A percentile compares a stretch with the other conserved stretches of the same genome.
Conservation (phyloP, 306 rosid species). For the Inga leiocalycina region DNA sequence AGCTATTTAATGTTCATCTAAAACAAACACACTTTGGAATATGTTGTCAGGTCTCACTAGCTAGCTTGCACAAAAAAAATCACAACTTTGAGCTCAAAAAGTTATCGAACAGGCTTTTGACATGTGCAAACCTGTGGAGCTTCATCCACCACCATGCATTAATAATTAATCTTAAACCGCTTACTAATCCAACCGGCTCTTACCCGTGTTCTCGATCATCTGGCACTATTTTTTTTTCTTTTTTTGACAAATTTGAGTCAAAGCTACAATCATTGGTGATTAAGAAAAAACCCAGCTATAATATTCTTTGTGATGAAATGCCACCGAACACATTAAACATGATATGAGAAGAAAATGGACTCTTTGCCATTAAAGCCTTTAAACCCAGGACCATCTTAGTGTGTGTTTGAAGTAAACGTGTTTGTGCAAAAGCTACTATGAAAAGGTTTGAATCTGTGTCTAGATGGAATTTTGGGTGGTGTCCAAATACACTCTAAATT, state of each 20-base stretch:
- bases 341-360: neutral
- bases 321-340: slow-evolving; percentile 23
- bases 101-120: slow-evolving; percentile 44
- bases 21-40: slow-evolving; percentile 34
- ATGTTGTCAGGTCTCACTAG: slow-evolving; percentile 42
- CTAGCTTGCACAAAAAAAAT: slow-evolving; percentile 17
- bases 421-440: neutral
- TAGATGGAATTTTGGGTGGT: neutral
- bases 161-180: neutral
- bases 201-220: neutral
- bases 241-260: slow-evolving; percentile 36
- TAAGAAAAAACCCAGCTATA: neutral
- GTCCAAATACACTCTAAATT: neutral
- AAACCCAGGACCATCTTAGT: neutral
- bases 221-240: neutral
- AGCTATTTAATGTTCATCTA: no score
- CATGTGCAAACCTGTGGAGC: slow-evolving; percentile 41
- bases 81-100: slow-evolving; percentile 23
- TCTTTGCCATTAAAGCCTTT: neutral
- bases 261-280: neutral
- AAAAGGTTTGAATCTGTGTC: neutral
- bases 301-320: neutral
- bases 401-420: neutral
- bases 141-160: neutral
- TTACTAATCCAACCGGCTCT: slow-evolving; percentile 36